Evolutionary conservation across 495 filamentous ascomycete species (phyloP), one percentile per base, ranked within the genome.

Genomic region (Trichocladium antarcticum): DNA sequence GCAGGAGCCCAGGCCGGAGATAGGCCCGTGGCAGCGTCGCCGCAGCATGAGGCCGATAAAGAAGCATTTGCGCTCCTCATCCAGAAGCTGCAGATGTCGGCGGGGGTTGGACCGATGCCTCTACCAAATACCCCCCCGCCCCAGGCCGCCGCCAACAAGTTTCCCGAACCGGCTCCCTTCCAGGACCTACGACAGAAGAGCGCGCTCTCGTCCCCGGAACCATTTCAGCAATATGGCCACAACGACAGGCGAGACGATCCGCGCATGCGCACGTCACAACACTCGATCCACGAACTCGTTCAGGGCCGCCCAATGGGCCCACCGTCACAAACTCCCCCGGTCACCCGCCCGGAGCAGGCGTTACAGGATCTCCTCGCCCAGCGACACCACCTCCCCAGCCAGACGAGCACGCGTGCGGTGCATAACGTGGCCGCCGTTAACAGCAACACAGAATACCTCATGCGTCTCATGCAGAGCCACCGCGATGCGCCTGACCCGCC

Each of bases 61-160:
- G 81, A 86, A 68, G 92, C 86, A 1, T 98, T 98, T 62, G 83
- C 90, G 50, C 79, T 82, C 38, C 83, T 98, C 35, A 68, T 98
- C 28, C 78, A 85, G 51, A 93, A 96, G 75, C 78, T 98, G 32
- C 69, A 77, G 42, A 42, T 59, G 60, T 54, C 68, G 58, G 52
- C 67, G 35, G 52, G 68, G 35, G 0, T 51, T 51, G 22, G 52
- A 1, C 28, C 56, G 14, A 20, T 39, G 11, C 11, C 55, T 50
- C 38, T 60, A 55, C 11, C 58, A 46, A 24, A 57, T 54, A 43
- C 46, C 47, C 22, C 52, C 1, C 52, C 57, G 32, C 28, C 56
- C 29, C 54, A 52, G 44, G 21, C 36, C 10, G 36, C 24, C n/a
- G 37, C 56, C 24, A 39, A 38, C 24, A 54, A 40, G 11, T 65